Base-by-base conservation (phyloP, 306 rosid species). In the Medicago lupulina region DNA sequence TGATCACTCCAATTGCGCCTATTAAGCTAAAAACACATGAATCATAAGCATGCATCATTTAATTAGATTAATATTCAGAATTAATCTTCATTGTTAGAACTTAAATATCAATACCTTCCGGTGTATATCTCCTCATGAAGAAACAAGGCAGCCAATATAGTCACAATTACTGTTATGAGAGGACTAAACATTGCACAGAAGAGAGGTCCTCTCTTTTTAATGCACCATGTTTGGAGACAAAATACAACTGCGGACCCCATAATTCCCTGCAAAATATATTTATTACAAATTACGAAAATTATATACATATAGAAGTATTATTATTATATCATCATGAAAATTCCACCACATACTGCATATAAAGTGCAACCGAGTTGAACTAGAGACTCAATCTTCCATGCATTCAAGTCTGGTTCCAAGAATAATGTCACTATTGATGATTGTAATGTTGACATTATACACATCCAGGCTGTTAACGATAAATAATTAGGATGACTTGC, bases 391-490 rank as follows among this genome's bases (percentile, higher is more conserved):
- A 86, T 10, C 40, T 75, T 86, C 96, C 92, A 90, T 7, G 78
- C 81, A 39, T 80, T 21, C 0, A 54, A 54, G 36, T 85, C 64
- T 77, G 17, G 81, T 76, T 90, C 96, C 9, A 81, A 31, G 14
- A 80, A 19, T 14, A 85, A 4, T 51, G 89, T 13, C 1, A 83
- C 51, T 3, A 10, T 13, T n/a, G 84, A 23, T 38, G 89, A 85
- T 70, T 86, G 92, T 2, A 90, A 17, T 6, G 88, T 67, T 19
- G 81, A 60, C 40, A 86, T 17, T 13, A 86, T 83, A 73, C 96
- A 90, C 85, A 82, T 83, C 96, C 96, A 88, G 0, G 91, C 88
- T 19, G 90, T 85, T 3, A 85, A 53, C 1, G 89, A 81, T 55
- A 90, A 39, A 64, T 77, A 87, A 71, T 88, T 78, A 0, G 92